Evolutionary conservation across 768 basidiomycete genomes (phyloP), one percentile per base, ranked within the genome.

Genomic region (Mycena filopes): DNA sequence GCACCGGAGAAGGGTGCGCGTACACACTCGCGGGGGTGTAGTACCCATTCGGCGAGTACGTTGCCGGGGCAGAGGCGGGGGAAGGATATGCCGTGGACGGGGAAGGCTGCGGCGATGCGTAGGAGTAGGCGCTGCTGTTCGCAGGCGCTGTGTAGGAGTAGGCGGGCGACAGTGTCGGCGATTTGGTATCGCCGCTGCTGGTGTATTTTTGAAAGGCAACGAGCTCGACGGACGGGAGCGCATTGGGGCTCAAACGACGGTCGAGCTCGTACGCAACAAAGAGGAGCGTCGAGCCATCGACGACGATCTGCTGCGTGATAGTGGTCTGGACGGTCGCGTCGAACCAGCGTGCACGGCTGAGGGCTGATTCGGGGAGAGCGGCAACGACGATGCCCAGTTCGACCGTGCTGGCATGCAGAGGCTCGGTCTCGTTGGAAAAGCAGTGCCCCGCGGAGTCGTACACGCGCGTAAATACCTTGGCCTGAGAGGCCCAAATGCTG

Each of bases 271-370:
- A 93, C 51, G 88, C 81, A 68, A 92, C 78, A 70, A 84, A 85
- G 55, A 91, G 84, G 55, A 91, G 78, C 20, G 86, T 83, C 66
- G 84, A 83, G 70, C 84, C 84, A 77, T 92, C 90, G 60, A 87
- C 83, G 60, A 87, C 79, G 70, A 94, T 79, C 78, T 92, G 87
- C 78, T 94, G 92, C 31, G 87, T 87, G 74, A 93, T 82, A 46
- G 75, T 82, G n/a, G 84, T 85, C 58, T 84, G 80, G 64, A 82
- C 74, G 69, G 79, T 86, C 66, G 84, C 76, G 73, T 90, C 88
- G 67, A 90, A 80, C 91, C 90, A 91, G 63, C 89, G 84, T 76
- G 91, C 91, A 63, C 86, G 81, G 71, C 75, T 86, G 51, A 94
- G 79, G 18, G 81, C 76, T 23, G 91, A 91, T 64, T 92, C 90